These are phyloP conservation scores for Geosmithia morbida DNA, from an alignment of 2,329 filamentous ascomycete species.

Conservation along the genomic window DNA sequence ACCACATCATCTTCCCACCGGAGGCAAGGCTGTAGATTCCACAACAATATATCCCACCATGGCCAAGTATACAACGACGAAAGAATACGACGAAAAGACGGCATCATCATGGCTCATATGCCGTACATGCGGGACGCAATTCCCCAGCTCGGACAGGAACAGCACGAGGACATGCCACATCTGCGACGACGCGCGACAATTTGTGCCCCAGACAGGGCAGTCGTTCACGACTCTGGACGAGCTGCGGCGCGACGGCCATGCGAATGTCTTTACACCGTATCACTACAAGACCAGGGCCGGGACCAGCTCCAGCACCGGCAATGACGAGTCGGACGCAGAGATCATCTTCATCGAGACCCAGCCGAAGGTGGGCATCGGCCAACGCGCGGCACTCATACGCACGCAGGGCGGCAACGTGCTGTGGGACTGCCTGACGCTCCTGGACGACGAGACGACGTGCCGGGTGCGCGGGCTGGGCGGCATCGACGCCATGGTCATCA, in stretches of 20 bases:
- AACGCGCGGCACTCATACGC: conserved; percentile 55
- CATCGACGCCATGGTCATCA: conserved; percentile 57
- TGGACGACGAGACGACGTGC: conserved; percentile 49
- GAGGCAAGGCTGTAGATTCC: too few relatives aligned
- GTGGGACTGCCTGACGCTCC: conserved; percentile 63
- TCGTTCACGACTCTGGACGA: conserved; percentile 45
- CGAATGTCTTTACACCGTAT: conserved; percentile 38
- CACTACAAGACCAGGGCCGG: conserved; percentile 17
- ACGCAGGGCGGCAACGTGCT: conserved; percentile 57
- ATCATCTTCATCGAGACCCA: conserved; percentile 31
- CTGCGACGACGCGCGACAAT: conserved; percentile 63
- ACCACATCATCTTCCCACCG: too few relatives aligned
- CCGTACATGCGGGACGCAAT: conserved; percentile 58
- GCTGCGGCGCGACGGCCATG: conserved; percentile 24
- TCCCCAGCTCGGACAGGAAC: conserved; percentile 22
- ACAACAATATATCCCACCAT: not conserved
- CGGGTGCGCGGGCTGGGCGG: conserved; percentile 48
- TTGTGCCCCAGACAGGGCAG: conserved; percentile 42
- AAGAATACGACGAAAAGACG: conserved; percentile 8
- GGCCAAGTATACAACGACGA: conserved; percentile 3
- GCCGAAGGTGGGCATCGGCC: conserved; percentile 57
- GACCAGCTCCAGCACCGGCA: too few relatives aligned
- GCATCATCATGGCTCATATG: conserved; percentile 36
- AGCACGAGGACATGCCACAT: conserved; percentile 47
- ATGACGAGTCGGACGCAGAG: too few relatives aligned